Percentiles rank a stretch among this genome's conserved stretches.
These are phyloP conservation scores for Hypoxylon sp. DNA, from an alignment of 2,329 filamentous ascomycete genomes.

Conservation along the genomic window DNA sequence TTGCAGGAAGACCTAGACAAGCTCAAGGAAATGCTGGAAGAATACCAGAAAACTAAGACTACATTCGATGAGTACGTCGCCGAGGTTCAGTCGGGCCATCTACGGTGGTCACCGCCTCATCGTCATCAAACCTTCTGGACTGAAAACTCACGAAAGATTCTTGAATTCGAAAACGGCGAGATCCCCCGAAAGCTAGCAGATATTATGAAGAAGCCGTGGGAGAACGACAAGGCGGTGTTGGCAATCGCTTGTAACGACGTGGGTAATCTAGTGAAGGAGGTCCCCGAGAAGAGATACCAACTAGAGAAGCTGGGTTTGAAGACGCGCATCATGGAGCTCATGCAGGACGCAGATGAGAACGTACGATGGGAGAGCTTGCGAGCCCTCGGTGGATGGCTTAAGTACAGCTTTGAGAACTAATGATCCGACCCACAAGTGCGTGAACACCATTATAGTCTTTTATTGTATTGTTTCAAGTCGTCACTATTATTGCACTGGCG, in stretches of 20 bases:
- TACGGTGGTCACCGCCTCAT: conserved; percentile 94
- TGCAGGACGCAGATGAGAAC: conserved; percentile 88
- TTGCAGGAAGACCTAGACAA: conserved; percentile 71
- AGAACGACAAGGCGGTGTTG: conserved; percentile 86
- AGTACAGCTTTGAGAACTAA: conserved; percentile 69
- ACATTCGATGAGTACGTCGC: conserved; percentile 91
- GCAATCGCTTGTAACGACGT: conserved; percentile 95
- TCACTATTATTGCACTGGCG: conserved; percentile 20
- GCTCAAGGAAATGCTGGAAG: conserved; percentile 72
- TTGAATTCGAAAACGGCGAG: conserved; percentile 84
- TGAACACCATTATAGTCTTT: conserved; percentile 23
- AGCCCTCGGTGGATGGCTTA: conserved; percentile 76
- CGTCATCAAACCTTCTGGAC: conserved; percentile 89
- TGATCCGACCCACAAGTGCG: conserved; percentile 15
- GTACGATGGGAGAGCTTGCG: conserved; percentile 93
- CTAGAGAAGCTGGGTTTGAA: conserved; percentile 89
- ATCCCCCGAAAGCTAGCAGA: conserved; percentile 85
- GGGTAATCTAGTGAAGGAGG: conserved; percentile 87
- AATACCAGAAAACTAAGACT: conserved; percentile 76
- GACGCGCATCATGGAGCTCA: conserved; percentile 89
- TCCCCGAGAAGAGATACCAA: conserved; percentile 82
- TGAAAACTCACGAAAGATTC: conserved; percentile 87
- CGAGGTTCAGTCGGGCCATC: conserved; percentile 85
- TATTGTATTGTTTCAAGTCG: conserved; percentile 34
- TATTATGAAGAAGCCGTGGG: conserved; percentile 79